These are phyloP conservation scores for Sphenostylis stenocarpa DNA, from an alignment of 306 rosid species.

Conservation along the genomic window DNA sequence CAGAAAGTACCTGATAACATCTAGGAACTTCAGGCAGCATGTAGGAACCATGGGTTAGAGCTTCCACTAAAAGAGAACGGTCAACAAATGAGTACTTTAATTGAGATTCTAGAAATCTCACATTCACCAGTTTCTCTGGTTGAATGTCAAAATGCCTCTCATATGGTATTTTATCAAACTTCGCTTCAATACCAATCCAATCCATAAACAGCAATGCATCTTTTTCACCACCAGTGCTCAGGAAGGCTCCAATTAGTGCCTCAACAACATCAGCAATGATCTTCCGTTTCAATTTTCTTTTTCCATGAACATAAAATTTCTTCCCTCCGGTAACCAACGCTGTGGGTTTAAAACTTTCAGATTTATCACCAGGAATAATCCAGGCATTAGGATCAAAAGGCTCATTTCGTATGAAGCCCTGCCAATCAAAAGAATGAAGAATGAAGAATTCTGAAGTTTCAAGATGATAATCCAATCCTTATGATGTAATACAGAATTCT, in stretches of 20 bases:
- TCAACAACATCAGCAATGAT: conserved; percentile 84
- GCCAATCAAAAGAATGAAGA: conserved; percentile 30
- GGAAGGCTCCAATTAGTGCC: conserved; percentile 89
- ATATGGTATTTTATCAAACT: conserved; percentile 42
- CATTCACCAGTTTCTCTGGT: conserved; percentile 51
- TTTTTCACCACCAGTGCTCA: conserved; percentile 71
- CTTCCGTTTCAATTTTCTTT: conserved; percentile 56
- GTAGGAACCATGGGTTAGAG: conserved; percentile 94
- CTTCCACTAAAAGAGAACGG: conserved; percentile 67
- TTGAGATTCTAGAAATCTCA: conserved; percentile 47
- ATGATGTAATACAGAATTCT: neutral
- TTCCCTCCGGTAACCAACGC: conserved; percentile 28
- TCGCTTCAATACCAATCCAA: conserved; percentile 70
- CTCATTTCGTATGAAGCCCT: conserved; percentile 79
- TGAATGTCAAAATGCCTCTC: conserved; percentile 43
- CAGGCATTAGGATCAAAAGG: conserved; percentile 67
- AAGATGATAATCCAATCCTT: neutral
- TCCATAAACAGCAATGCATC: conserved; percentile 72
- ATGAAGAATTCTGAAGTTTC: neutral
- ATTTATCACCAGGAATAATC: conserved; percentile 66
- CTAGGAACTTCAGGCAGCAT: conserved; percentile 83
- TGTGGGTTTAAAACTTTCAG: conserved; percentile 18
- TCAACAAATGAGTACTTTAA: conserved; percentile 66
- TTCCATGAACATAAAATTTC: conserved; percentile 43
- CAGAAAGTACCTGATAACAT: conserved; percentile 80